Evolutionary conservation across 2,329 filamentous ascomycete genomes (phyloP).

Genomic region (Venturia aucupariae): DNA sequence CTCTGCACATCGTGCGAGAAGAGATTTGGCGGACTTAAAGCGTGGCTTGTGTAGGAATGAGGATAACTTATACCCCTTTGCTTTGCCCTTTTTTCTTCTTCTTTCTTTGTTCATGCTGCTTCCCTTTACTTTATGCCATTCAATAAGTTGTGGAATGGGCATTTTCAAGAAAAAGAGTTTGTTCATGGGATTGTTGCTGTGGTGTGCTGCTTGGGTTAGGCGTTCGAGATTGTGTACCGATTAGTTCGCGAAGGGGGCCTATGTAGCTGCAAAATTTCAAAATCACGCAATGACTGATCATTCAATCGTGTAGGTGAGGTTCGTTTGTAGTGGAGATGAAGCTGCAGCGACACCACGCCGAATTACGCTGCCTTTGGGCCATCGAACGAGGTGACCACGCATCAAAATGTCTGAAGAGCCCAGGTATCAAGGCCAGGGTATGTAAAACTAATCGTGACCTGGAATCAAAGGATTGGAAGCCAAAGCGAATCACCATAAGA

Average conservation of each 20-base stretch:
- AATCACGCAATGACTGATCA: not conserved
- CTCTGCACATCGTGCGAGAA: slow-evolving; percentile 7
- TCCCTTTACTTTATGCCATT: not conserved
- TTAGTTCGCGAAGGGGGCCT: not conserved
- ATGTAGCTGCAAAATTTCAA: not conserved
- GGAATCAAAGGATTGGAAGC: too few species aligned
- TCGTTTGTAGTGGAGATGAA: too few species aligned
- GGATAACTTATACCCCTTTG: slow-evolving; percentile 10
- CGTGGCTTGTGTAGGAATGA: slow-evolving; percentile 15
- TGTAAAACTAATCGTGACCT: too few species aligned
- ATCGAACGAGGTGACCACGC: too few species aligned
- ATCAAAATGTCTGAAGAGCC: too few species aligned
- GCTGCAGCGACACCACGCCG: too few species aligned
- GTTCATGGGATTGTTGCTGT: not conserved
- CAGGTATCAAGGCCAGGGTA: too few species aligned
- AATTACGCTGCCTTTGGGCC: too few species aligned
- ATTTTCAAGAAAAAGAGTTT: not conserved
- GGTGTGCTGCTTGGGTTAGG: not conserved
- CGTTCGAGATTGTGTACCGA: not conserved
- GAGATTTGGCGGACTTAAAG: slow-evolving; percentile 11
- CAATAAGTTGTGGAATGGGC: not conserved
- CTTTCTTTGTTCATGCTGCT: not conserved
- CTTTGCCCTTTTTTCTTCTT: slow-evolving; percentile 3
- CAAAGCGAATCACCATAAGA: not conserved
- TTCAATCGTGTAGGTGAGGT: too few species aligned